Evolutionary conservation across 495 filamentous ascomycete genomes (phyloP).

Genomic region (Clavariopsis aquatica): DNA sequence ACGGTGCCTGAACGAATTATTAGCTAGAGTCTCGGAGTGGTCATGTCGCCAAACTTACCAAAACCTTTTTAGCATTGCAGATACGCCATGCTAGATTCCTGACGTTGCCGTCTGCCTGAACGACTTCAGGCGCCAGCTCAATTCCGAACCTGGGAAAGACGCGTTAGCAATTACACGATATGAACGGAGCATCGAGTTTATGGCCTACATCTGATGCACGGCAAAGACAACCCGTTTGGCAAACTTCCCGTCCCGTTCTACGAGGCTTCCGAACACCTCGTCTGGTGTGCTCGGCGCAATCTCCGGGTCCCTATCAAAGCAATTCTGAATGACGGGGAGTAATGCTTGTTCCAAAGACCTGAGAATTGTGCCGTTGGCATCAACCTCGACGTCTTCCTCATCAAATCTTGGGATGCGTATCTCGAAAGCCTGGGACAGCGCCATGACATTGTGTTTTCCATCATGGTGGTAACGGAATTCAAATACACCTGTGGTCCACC

Average conservation of each 20-base stretch:
- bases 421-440: slow-evolving; percentile 90
- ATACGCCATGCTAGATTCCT: slow-evolving; percentile 92
- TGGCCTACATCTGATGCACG: slow-evolving; percentile 78
- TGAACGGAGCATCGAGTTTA: not conserved
- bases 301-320: slow-evolving; percentile 88
- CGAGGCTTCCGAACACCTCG: slow-evolving; percentile 78
- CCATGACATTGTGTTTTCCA: slow-evolving; percentile 93
- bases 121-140: slow-evolving; percentile 90
- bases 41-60: slow-evolving; percentile 76
- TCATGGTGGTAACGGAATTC: slow-evolving; percentile 98
- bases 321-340: slow-evolving; percentile 81
- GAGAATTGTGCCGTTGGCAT: slow-evolving; percentile 54
- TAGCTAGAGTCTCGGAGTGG: no score
- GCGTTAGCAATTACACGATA: slow-evolving; percentile 18
- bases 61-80: slow-evolving; percentile 89
- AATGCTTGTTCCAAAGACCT: slow-evolving; percentile 71
- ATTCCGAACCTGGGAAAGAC: slow-evolving; percentile 72
- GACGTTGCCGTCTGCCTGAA: slow-evolving; percentile 89
- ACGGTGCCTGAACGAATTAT: slow-evolving; percentile 56
- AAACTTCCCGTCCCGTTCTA: slow-evolving; percentile 85
- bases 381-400: slow-evolving; percentile 58
- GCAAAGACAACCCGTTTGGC: slow-evolving; percentile 89
- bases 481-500: slow-evolving; percentile 94
- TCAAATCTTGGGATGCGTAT: slow-evolving; percentile 79
- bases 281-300: slow-evolving; percentile 80